A percentile compares a stretch with the other conserved stretches of the same genome.
phyloP scores from a whole-genome alignment of 2,329 filamentous ascomycete species.

The Capronia americana region DNA sequence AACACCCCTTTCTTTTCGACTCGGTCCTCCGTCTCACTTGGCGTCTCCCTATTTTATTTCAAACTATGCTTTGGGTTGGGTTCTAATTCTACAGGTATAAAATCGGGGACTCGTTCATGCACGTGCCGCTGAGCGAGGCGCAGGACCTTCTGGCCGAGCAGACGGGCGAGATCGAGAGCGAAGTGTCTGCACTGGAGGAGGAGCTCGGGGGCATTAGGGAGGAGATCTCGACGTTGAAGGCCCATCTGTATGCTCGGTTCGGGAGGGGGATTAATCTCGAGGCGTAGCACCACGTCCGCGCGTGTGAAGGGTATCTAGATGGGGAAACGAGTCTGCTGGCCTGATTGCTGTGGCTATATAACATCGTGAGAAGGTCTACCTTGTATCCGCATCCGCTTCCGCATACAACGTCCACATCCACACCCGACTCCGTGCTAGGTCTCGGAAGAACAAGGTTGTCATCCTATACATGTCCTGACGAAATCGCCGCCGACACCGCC shows the following conservation, averaged over 20 bases:
- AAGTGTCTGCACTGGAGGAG: conserved; percentile 77
- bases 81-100: conserved; percentile 74
- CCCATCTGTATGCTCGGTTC: conserved; percentile 91
- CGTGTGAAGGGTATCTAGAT: background rate
- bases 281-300: conserved; percentile 16
- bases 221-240: conserved; percentile 89
- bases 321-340: too few relatives aligned
- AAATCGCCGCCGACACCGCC: background rate
- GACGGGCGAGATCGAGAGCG: conserved; percentile 74
- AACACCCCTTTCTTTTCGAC: background rate
- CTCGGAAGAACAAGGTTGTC: background rate
- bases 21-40: background rate
- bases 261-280: conserved; percentile 97
- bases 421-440: background rate
- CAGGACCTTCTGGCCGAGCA: conserved; percentile 80
- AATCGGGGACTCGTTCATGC: conserved; percentile 94
- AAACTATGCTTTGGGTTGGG: background rate
- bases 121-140: conserved; percentile 80
- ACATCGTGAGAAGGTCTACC: too few relatives aligned
- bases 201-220: conserved; percentile 76
- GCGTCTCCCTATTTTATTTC: background rate
- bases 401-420: background rate
- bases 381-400: too few relatives aligned
- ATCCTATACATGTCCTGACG: background rate
- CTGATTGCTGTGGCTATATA: background rate